These are phyloP conservation scores for Arabidopsis lyrata DNA, from an alignment of 441 rosid genomes.

Conservation along the genomic window DNA sequence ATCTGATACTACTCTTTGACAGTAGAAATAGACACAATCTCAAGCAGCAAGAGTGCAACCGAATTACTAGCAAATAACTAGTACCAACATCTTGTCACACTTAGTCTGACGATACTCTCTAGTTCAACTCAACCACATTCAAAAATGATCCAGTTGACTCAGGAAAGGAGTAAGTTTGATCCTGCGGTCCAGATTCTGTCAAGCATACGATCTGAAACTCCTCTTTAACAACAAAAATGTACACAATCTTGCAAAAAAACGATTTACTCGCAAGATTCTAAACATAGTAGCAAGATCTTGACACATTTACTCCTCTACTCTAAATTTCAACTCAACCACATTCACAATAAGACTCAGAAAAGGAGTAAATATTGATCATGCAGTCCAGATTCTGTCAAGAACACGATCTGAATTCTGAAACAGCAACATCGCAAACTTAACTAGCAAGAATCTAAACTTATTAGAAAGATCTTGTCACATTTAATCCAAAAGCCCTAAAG, in stretches of 20 bases:
- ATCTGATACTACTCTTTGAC: not conserved
- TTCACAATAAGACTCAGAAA: not conserved
- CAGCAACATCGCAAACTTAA: not conserved
- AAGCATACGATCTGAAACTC: not conserved
- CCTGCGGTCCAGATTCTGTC: not conserved
- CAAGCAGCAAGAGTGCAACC: not conserved
- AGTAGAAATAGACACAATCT: not conserved
- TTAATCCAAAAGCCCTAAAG: not conserved
- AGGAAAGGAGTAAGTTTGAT: not conserved
- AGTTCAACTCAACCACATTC: not conserved
- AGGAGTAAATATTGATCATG: not conserved
- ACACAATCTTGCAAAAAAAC: not conserved
- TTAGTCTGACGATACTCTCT: not conserved
- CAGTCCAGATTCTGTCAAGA: not conserved
- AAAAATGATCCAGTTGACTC: too few relatives aligned
- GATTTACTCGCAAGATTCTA: not conserved
- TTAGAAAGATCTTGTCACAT: not conserved
- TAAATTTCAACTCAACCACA: not conserved
- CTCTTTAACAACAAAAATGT: not conserved
- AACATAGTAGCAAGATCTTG: not conserved
- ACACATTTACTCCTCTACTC: not conserved
- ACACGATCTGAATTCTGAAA: not conserved
- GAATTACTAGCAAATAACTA: not conserved
- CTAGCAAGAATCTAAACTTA: not conserved
- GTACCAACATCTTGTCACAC: not conserved